These are phyloP conservation scores for Xylariales sp. DNA, from an alignment of 2,329 filamentous ascomycete species.

Conservation along the genomic window DNA sequence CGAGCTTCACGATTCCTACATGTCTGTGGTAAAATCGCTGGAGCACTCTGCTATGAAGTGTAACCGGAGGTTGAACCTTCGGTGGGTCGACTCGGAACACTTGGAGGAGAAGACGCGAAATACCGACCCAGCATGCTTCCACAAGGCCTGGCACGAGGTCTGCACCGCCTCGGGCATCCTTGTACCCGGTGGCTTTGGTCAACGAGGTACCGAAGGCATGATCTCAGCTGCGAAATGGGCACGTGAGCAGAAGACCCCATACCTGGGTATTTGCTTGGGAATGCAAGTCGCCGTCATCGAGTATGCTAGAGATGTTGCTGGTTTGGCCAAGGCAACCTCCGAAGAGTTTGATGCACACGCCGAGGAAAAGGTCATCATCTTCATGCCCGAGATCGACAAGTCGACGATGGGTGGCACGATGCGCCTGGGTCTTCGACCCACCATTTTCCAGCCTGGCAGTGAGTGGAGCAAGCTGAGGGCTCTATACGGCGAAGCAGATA, in stretches of 20 bases:
- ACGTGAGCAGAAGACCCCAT: conserved; percentile 74
- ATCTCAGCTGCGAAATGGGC: conserved; percentile 83
- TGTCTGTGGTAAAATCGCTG: conserved; percentile 78
- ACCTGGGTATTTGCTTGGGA: conserved; percentile 84
- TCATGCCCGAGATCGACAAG: conserved; percentile 74
- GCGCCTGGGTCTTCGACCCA: conserved; percentile 73
- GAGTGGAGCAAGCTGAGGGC: conserved; percentile 76
- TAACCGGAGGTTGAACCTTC: conserved; percentile 70
- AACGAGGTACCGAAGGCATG: conserved; percentile 85
- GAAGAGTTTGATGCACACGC: conserved; percentile 53
- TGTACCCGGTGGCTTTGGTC: conserved; percentile 71
- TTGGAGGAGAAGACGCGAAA: conserved; percentile 65
- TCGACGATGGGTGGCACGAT: conserved; percentile 80
- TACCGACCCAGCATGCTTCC: conserved; percentile 65
- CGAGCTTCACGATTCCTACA: conserved; percentile 78
- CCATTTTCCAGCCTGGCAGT: conserved; percentile 68
- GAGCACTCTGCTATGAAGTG: conserved; percentile 92
- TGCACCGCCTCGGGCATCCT: conserved; percentile 65
- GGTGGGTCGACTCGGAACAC: conserved; percentile 81
- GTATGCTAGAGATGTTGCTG: conserved; percentile 72
- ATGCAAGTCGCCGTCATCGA: conserved; percentile 94
- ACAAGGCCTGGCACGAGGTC: conserved; percentile 81
- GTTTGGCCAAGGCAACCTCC: conserved; percentile 50
- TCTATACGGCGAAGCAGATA: conserved; percentile 59
- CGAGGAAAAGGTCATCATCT: conserved; percentile 72